Evolutionary conservation across 176 grass and related monocot genomes (phyloP), one percentile per base, ranked within the genome.

Genomic region (Musa troglodytarum): DNA sequence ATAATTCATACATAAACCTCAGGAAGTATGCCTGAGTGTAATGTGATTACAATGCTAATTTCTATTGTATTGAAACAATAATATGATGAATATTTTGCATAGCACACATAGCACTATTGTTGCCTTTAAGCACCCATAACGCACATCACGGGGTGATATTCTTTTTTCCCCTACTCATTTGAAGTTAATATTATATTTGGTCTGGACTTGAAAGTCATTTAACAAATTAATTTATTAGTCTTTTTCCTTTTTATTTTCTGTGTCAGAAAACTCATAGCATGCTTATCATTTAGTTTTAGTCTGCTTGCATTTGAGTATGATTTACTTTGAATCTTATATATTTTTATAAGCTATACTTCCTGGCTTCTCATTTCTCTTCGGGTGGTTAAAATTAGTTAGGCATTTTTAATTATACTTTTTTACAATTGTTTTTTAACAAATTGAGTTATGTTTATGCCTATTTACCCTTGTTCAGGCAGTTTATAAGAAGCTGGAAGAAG

Each of bases 401-500:
- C 15, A 14, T 21, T 24, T 16, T 54, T 13, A 15, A 17, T 62
- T 19, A 62, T 1, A 20, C 22, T n/a, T 19, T 72, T 16, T 25
- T 29, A 15, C 20, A 24, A 25, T 8, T 1, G 0, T 11, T 21
- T 21, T 55, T 54, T 28, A 26, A 53, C 13, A 54, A 15, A 17
- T 55, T 26, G 22, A 74, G 53, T 17, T 17, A 56, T 26, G 14
- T 43, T 34, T 68, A 26, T 52, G 10, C 17, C 2, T 57, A 25
- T 90, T 75, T 55, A 14, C 52, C 2, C 22, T 63, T 73, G 10
- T 81, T 68, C 76, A 92, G 89, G 86, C 69, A 74, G 80, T 70
- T 69, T 65, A 72, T 49, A 57, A 76, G 43, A 83, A 88, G 79
- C 71, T 92, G 70, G 67, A 75, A 71, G 83, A 79, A 58, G 82